Evolutionary conservation across 495 filamentous ascomycete genomes (phyloP).

Genomic region (Penicillium egyptiacum): DNA sequence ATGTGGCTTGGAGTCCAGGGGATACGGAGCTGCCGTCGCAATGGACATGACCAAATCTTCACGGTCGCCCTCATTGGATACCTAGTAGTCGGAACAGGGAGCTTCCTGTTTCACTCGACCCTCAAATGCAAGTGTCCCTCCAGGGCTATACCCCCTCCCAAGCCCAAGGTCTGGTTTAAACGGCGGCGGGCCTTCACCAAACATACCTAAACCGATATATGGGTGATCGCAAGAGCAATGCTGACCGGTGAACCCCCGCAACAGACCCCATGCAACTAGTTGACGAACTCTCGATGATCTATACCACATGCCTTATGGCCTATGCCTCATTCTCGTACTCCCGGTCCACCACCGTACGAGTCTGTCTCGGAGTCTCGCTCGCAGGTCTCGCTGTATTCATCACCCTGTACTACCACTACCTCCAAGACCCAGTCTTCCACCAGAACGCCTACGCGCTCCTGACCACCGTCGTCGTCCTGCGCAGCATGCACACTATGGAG

Average conservation of each 20-base stretch:
- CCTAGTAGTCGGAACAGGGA: conserved; percentile 75
- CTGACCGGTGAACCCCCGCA: conserved; percentile 17
- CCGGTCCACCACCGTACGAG: conserved; percentile 52
- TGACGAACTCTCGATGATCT: conserved; percentile 97
- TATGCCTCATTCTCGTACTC: conserved; percentile 83
- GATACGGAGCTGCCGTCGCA: conserved; percentile 63
- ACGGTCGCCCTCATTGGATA: conserved; percentile 70
- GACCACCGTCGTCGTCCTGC: conserved; percentile 73
- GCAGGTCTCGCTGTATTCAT: conserved; percentile 71
- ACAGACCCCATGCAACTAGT: conserved; percentile 96
- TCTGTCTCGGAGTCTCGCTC: conserved; percentile 60
- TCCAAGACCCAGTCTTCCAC: conserved; percentile 91
- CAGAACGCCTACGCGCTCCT: conserved; percentile 83
- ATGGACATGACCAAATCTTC: conserved; percentile 74
- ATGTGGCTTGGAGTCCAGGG: conserved; percentile 72
- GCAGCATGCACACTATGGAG: conserved; percentile 92
- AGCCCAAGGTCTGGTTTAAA: background rate
- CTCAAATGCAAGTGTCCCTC: conserved; percentile 63
- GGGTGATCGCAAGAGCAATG: background rate
- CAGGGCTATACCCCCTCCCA: background rate
- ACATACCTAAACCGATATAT: background rate
- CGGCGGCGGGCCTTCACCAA: background rate
- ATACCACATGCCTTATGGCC: conserved; percentile 91
- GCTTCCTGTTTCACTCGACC: conserved; percentile 79
- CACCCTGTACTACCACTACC: conserved; percentile 89